Evolutionary conservation across 2,329 filamentous ascomycete genomes (phyloP).

Genomic region (Aschersonia sp.): DNA sequence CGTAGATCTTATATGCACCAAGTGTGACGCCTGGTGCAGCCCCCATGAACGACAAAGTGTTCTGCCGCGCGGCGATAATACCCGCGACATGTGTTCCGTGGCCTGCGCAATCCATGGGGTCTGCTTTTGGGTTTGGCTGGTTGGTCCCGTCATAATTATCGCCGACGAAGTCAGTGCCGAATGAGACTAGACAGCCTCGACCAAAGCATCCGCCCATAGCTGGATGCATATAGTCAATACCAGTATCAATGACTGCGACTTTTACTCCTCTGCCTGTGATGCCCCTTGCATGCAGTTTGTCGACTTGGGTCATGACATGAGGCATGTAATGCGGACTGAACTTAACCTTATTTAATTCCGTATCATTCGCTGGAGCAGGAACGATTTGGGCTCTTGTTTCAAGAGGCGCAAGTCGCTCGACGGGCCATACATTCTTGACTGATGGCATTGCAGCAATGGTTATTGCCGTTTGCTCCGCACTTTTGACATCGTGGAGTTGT

Average conservation of each 20-base stretch:
- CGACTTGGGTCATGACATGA: conserved; percentile 6
- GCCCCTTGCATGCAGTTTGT: conserved; percentile 5
- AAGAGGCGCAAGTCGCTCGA: conserved; percentile 3
- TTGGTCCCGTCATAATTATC: conserved; percentile 31
- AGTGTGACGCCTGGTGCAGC: conserved; percentile 38
- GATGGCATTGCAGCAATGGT: conserved; percentile 12
- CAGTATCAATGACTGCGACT: conserved; percentile 6
- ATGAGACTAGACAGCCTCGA: conserved; percentile 38
- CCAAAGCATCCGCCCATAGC: conserved; percentile 52
- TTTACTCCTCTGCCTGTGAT: conserved; percentile 6
- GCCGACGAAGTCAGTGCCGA: conserved; percentile 44
- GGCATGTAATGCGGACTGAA: conserved; percentile 3
- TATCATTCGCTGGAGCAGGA: not conserved
- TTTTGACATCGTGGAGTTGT: conserved; percentile 12
- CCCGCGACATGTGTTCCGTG: conserved; percentile 11
- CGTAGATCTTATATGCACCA: conserved; percentile 38
- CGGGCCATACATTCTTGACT: conserved; percentile 16
- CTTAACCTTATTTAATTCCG: not conserved
- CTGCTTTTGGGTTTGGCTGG: conserved; percentile 26
- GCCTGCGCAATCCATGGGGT: conserved; percentile 41
- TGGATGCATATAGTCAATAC: conserved; percentile 48
- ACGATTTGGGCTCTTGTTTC: conserved; percentile 6
- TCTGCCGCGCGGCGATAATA: conserved; percentile 39
- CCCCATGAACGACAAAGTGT: conserved; percentile 35
- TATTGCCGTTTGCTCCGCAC: conserved; percentile 19